Conservation (phyloP, 169 alveolate species). For the Plasmodium gonderi region DNA sequence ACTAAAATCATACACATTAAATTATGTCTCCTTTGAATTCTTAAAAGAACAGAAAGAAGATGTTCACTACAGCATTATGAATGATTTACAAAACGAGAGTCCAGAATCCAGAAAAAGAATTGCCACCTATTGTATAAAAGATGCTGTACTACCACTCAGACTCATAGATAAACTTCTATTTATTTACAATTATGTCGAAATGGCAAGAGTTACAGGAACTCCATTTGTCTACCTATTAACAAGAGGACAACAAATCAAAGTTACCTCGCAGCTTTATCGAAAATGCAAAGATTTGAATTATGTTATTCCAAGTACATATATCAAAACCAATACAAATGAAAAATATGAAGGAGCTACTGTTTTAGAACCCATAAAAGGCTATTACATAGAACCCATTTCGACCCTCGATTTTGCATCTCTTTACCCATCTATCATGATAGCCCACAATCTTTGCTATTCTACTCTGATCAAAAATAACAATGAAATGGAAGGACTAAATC, state of each 20-base stretch:
- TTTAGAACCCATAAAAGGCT: conserved; percentile 94
- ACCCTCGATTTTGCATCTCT: conserved; percentile 99
- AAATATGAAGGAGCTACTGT: conserved; percentile 97
- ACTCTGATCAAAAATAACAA: conserved; percentile 91
- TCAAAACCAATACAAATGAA: conserved; percentile 77
- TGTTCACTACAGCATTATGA: conserved; percentile 97
- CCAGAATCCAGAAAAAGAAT: conserved; percentile 97
- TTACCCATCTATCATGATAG: conserved; percentile 99
- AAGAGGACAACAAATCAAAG: conserved; percentile 99
- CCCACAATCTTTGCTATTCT: conserved; percentile 98
- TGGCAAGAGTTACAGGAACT: conserved; percentile 99
- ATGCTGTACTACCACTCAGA: conserved; percentile 96
- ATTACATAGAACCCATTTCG: conserved; percentile 97
- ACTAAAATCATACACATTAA: conserved; percentile 96
- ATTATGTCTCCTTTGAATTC: conserved; percentile 97
- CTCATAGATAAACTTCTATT: conserved; percentile 96
- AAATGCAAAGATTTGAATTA: conserved; percentile 92
- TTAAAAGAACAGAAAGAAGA: conserved; percentile 99
- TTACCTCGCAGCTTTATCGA: conserved; percentile 94
- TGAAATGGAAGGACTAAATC: conserved; percentile 78
- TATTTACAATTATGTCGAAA: conserved; percentile 97
- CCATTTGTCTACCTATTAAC: conserved; percentile 93
- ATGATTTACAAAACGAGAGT: conserved; percentile 93
- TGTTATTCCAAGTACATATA: conserved; percentile 92
- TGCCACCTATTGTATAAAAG: conserved; percentile 99